Percentiles rank a stretch among this genome's conserved stretches.
These are phyloP conservation scores for Pyrenopolyporus hunteri DNA, from an alignment of 495 filamentous ascomycete genomes.

Conservation along the genomic window DNA sequence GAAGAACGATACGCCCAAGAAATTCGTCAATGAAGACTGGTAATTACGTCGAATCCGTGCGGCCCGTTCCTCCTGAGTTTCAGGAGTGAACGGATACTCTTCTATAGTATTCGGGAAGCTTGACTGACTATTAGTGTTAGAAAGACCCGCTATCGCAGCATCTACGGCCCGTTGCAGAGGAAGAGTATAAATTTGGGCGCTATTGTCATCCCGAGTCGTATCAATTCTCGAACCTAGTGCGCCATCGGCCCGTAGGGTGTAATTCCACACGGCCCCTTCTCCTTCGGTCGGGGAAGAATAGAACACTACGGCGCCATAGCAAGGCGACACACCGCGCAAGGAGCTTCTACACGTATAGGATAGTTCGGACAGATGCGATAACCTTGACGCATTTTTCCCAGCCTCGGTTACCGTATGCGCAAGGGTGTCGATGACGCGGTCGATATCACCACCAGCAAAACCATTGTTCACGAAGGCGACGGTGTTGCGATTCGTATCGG, in stretches of 20 bases:
- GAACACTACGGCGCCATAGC: conserved; percentile 79
- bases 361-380: conserved; percentile 61
- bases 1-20: conserved; percentile 71
- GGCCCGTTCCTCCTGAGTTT: conserved; percentile 67
- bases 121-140: conserved; percentile 47
- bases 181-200: conserved; percentile 73
- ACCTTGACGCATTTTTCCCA: conserved; percentile 61
- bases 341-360: conserved; percentile 66
- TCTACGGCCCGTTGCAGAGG: conserved; percentile 82
- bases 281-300: conserved; percentile 73
- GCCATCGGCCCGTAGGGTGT: conserved; percentile 77
- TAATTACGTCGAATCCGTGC: conserved; percentile 67
- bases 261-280: conserved; percentile 74
- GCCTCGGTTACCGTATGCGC: conserved; percentile 54
- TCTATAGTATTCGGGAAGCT: conserved; percentile 55
- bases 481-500: conserved; percentile 58
- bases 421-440: conserved; percentile 69
- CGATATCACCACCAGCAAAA: conserved; percentile 70
- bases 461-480: conserved; percentile 85
- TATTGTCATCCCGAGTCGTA: conserved; percentile 64
- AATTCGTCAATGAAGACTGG: conserved; percentile 70
- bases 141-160: conserved; percentile 65
- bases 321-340: conserved; percentile 71
- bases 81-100: conserved; percentile 75
- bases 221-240: conserved; percentile 63